Evolutionary conservation across 2,329 filamentous ascomycete species (phyloP), one percentile per base, ranked within the genome.

Genomic region (Verruconis gallopava): DNA sequence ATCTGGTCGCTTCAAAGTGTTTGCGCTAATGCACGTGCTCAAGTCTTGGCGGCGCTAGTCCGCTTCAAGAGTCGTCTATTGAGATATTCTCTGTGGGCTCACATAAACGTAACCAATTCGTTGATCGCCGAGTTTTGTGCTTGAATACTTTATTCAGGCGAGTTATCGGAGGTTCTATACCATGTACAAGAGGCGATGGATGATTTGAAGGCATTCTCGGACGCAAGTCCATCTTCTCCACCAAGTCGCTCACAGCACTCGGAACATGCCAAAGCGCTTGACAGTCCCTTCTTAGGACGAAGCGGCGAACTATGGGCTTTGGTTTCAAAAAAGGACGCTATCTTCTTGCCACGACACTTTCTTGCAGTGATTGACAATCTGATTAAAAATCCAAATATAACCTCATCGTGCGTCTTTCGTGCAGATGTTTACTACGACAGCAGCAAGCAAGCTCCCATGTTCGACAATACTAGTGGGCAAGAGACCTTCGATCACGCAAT

Each of bases 381-480:
- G 44, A 73, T 89, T 48, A 72, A 72, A 50, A 88, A 89, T 52
- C 84, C 84, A 1, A 89, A 91, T 49, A 68, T 85, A 59, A 85
- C 85, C 49, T 83, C 81, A 0, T 77, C 72, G 13, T 82, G 81
- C 70, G 67, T 91, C 1, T 84, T 86, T 52, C 75, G 84, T 21
- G 84, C 83, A 37, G 83, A 91, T 52, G 77, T 89, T 19, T 67
- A 82, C 19, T 70, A 74, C 44, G 72, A 79, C 48, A 64, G 60
- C 46, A 56, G 63, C 44, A 55, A 55, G 11, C 60, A 58, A 14
- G 17, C 37, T 11, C 15, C 36, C 9, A 42, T 20, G 6, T 14
- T 17, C 9, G 41, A 21, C 22, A 37, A 42, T 18, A 18, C 45
- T 21, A 15, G 11, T 14, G 6, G 5, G 6, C 9, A 46, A 19